Evolutionary conservation across 306 rosid species (phyloP).

Genomic region (Lathyrus aphaca): DNA sequence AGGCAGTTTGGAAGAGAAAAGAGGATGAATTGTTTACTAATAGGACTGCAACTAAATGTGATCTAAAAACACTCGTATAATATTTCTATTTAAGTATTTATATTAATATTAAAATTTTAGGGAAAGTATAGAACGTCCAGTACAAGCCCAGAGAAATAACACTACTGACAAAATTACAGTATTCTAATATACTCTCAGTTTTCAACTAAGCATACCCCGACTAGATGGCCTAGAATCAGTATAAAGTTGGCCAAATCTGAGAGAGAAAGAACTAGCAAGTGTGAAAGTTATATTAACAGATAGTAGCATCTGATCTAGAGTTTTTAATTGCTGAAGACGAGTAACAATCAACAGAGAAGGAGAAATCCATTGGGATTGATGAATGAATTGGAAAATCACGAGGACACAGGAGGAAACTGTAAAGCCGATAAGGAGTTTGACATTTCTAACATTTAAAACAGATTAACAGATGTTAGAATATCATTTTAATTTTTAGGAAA

Average conservation of each 20-base stretch:
- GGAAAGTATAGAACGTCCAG: not conserved
- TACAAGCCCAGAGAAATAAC: not conserved
- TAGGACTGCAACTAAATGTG: constrained; percentile 20
- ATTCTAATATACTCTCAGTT: constrained; percentile 13
- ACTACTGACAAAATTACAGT: not conserved
- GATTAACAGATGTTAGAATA: constrained; percentile 10
- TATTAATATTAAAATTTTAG: too few species aligned
- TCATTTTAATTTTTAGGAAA: constrained; percentile 8
- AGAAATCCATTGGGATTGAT: not conserved
- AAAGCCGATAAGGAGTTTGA: not conserved
- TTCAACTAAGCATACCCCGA: not conserved
- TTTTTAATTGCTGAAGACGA: not conserved
- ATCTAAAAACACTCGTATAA: constrained; percentile 14
- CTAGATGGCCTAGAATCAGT: not conserved
- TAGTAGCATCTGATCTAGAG: too few species aligned
- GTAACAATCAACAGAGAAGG: not conserved
- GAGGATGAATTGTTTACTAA: constrained; percentile 16
- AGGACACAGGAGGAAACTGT: not conserved
- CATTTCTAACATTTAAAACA: constrained; percentile 13
- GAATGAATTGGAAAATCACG: constrained; percentile 5
- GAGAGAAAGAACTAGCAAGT: not conserved
- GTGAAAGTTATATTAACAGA: not conserved
- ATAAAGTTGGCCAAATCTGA: not conserved
- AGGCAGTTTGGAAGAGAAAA: constrained; percentile 22
- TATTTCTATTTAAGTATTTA: not conserved